phyloP scores from a whole-genome alignment of 139 green algal species.

The Micractinium sp. region DNA sequence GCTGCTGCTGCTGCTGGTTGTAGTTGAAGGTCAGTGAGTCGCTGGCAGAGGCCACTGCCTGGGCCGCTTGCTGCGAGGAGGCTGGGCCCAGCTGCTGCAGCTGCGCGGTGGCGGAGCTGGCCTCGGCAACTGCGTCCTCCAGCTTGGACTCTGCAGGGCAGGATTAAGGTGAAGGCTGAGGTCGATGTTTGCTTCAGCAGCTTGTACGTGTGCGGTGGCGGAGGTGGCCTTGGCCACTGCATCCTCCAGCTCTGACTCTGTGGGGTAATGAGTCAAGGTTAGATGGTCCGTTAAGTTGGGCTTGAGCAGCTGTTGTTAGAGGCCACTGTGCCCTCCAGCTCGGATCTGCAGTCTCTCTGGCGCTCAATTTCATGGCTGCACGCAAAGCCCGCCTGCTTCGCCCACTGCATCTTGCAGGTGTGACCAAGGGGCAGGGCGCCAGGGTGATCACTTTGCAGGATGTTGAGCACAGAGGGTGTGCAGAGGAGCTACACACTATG shows the following conservation, averaged over 20 bases:
- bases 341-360: too few species aligned
- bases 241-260: constrained; percentile 20
- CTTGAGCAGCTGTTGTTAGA: too few species aligned
- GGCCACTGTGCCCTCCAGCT: too few species aligned
- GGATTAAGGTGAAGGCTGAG: not conserved
- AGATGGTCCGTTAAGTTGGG: too few species aligned
- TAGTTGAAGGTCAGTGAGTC: not conserved
- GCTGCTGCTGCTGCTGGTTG: not conserved
- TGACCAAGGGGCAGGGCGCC: too few species aligned
- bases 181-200: too few species aligned
- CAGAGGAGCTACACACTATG: too few species aligned
- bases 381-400: not conserved
- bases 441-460: too few species aligned
- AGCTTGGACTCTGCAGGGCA: constrained; percentile 17
- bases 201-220: too few species aligned
- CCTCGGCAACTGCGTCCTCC: not conserved
- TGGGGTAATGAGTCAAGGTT: too few species aligned
- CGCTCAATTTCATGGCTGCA: too few species aligned
- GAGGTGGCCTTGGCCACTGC: not conserved
- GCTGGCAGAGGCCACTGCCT: not conserved
- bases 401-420: not conserved
- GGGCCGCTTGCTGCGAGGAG: not conserved
- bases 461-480: too few species aligned
- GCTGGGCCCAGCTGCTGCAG: constrained; percentile 27
- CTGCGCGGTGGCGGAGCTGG: constrained; percentile 1